These are phyloP conservation scores for Cucumis hystrix DNA, from an alignment of 306 rosid genomes.

Conservation along the genomic window DNA sequence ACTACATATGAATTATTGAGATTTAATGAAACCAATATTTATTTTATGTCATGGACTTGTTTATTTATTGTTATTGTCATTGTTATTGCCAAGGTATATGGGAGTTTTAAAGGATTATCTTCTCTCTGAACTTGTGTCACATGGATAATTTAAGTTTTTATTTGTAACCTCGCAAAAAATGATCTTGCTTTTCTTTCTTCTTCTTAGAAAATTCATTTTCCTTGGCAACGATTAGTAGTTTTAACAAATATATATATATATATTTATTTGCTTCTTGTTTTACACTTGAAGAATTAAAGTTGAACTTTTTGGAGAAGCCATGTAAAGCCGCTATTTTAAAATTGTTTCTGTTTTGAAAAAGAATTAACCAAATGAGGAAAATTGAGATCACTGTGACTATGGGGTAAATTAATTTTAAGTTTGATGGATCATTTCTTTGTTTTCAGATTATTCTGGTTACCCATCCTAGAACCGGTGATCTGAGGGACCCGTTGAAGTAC, in stretches of 20 bases:
- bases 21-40: not conserved
- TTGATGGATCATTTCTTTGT: not conserved
- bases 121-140: not conserved
- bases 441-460: conserved; percentile 80
- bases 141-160: not conserved
- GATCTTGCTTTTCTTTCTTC: not conserved
- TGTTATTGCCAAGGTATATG: not conserved
- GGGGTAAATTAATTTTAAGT: not conserved
- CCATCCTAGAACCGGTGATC: conserved; percentile 81
- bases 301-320: not conserved
- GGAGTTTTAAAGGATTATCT: not conserved
- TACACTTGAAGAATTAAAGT: not conserved
- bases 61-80: not conserved
- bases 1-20: not conserved
- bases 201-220: not conserved
- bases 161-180: not conserved
- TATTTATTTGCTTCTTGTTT: not conserved
- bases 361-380: not conserved
- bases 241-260: too few relatives aligned
- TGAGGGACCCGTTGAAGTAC: conserved; percentile 74
- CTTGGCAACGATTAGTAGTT: too few relatives aligned
- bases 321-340: not conserved
- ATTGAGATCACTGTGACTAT: not conserved
- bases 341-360: not conserved
- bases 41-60: not conserved